A percentile compares a stretch with the other conserved stretches of the same genome.
Evolutionary conservation across 192 early-diverging fungal genomes (phyloP).

Genomic region (Rhizophagus sp.): DNA sequence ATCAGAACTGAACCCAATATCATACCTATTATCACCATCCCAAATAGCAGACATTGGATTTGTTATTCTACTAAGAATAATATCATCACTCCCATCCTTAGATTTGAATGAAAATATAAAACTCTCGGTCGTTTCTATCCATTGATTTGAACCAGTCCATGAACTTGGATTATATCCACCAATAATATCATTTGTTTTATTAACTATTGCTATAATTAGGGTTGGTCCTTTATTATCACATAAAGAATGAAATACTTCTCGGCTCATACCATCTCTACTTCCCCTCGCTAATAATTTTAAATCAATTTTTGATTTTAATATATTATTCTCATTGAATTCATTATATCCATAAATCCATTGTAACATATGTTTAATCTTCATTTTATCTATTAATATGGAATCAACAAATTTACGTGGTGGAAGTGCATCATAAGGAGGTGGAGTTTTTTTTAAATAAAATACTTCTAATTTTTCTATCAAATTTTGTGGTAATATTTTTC

Average conservation of each 20-base stretch:
- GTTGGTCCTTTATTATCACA: constrained; percentile 4
- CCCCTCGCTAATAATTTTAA: background rate
- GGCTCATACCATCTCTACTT: background rate
- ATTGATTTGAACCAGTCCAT: background rate
- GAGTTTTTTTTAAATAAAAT: background rate
- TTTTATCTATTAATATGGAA: background rate
- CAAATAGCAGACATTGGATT: background rate
- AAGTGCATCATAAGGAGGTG: background rate
- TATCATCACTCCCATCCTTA: background rate
- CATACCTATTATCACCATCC: background rate
- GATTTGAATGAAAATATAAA: background rate
- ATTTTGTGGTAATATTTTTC: background rate
- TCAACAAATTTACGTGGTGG: background rate
- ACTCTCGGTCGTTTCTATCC: background rate
- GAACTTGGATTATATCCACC: background rate
- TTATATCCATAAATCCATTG: background rate
- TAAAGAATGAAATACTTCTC: background rate
- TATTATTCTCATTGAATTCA: background rate
- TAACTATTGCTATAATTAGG: background rate
- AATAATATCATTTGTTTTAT: background rate
- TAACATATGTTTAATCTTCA: background rate
- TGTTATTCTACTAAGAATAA: background rate
- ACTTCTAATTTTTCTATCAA: background rate
- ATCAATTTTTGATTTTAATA: background rate
- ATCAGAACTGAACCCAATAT: background rate